Evolutionary conservation across 164 flowering plant species (phyloP).

Genomic region (Vitis vinifera): DNA sequence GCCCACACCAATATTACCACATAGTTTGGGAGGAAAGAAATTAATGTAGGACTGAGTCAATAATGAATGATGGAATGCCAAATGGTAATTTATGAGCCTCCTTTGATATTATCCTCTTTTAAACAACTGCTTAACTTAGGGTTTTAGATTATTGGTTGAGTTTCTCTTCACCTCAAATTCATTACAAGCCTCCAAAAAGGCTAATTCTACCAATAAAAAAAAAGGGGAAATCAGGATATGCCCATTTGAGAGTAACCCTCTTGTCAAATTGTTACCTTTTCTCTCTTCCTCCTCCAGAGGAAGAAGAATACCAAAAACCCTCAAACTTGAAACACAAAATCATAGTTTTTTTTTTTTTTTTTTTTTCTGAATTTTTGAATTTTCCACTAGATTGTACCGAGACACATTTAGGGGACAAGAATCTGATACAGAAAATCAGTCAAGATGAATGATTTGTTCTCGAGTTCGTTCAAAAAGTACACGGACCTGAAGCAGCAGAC

Average conservation of each 20-base stretch:
- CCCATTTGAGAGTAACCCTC: slow-evolving; percentile 3
- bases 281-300: slow-evolving; percentile 10
- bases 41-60: slow-evolving; percentile 15
- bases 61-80: slow-evolving; percentile 1
- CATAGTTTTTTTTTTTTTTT: no score
- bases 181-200: neutral
- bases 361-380: no score
- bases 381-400: no score
- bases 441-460: slow-evolving; percentile 38
- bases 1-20: no score
- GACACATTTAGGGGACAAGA: neutral
- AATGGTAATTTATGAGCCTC: neutral
- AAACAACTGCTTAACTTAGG: neutral
- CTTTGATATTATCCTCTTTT: neutral
- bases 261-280: slow-evolving; percentile 12
- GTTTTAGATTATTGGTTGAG: slow-evolving; percentile 6
- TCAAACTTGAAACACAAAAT: neutral
- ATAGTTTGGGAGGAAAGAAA: neutral
- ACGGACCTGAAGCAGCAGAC: slow-evolving; percentile 32
- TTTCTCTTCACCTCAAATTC: slow-evolving; percentile 12
- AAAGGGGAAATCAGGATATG: neutral
- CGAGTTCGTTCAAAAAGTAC: slow-evolving; percentile 36
- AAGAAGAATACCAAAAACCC: slow-evolving; percentile 4
- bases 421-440: neutral
- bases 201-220: slow-evolving; percentile 1